phyloP scores from a whole-genome alignment of 2,329 filamentous ascomycete genomes.

The Polytolypa hystricis region DNA sequence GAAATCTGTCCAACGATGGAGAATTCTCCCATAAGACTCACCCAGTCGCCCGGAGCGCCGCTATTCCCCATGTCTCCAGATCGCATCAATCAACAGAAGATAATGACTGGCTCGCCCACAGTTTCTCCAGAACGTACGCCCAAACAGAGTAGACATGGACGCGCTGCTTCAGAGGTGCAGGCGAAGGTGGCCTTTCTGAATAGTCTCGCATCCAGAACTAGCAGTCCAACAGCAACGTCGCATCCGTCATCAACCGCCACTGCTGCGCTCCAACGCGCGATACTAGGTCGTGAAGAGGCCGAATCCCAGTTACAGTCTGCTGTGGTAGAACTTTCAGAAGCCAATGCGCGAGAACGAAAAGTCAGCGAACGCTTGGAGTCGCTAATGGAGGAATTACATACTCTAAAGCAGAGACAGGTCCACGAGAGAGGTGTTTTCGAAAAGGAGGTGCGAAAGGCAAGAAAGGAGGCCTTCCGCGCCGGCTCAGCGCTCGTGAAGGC shows the following conservation, averaged over 20 bases:
- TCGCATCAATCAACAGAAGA: slow-evolving; percentile 38
- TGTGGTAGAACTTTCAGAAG: slow-evolving; percentile 29
- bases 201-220: slow-evolving; percentile 21
- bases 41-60: slow-evolving; percentile 20
- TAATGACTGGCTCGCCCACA: slow-evolving; percentile 30
- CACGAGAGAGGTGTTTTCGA: slow-evolving; percentile 42
- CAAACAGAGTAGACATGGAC: slow-evolving; percentile 26
- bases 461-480: slow-evolving; percentile 49
- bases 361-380: slow-evolving; percentile 36
- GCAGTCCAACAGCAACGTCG: slow-evolving; percentile 20
- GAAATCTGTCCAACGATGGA: no score
- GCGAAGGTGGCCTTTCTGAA: slow-evolving; percentile 40
- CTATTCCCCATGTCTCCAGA: slow-evolving; percentile 38
- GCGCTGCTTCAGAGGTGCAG: slow-evolving; percentile 34
- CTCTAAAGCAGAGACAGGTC: slow-evolving; percentile 39
- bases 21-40: no score
- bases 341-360: slow-evolving; percentile 32
- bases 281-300: slow-evolving; percentile 37
- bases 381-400: slow-evolving; percentile 41
- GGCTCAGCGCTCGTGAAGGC: slow-evolving; percentile 43
- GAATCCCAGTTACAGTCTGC: slow-evolving; percentile 27
- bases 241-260: slow-evolving; percentile 26
- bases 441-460: slow-evolving; percentile 44
- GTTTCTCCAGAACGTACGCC: slow-evolving; percentile 24
- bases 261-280: slow-evolving; percentile 34